Evolutionary conservation across 129 eudicot genomes (phyloP).

Genomic region (Escallonia herrerae): DNA sequence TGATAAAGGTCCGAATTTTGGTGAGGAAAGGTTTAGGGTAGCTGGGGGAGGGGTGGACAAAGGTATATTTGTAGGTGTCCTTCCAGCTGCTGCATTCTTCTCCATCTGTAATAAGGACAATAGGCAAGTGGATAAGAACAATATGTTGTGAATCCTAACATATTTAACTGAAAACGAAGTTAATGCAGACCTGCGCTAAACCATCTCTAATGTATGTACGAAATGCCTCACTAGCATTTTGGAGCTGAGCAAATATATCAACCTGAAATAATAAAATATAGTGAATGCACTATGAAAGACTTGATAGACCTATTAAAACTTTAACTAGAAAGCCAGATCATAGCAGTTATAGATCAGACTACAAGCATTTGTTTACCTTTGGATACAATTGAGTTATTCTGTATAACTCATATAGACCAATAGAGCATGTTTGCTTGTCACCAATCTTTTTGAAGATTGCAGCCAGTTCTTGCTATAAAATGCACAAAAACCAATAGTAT

Average conservation of each 20-base stretch:
- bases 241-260: constrained; percentile 95
- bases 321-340: background rate
- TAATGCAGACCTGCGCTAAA: constrained; percentile 76
- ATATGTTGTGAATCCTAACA: background rate
- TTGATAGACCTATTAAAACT: background rate
- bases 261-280: constrained; percentile 40
- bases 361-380: constrained; percentile 38
- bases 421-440: constrained; percentile 94
- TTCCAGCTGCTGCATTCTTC: constrained; percentile 98
- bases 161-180: background rate
- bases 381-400: constrained; percentile 92
- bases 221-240: constrained; percentile 97
- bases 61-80: constrained; percentile 92
- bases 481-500: constrained; percentile 1
- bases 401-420: constrained; percentile 87
- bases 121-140: background rate
- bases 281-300: background rate
- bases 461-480: constrained; percentile 85
- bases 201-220: constrained; percentile 98
- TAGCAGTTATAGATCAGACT: background rate
- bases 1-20: constrained; percentile 67
- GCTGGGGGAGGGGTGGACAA: constrained; percentile 93
- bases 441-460: constrained; percentile 98
- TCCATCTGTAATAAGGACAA: constrained; percentile 63
- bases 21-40: constrained; percentile 68